These are phyloP conservation scores for Cercis canadensis DNA, from an alignment of 306 rosid species.

Conservation along the genomic window DNA sequence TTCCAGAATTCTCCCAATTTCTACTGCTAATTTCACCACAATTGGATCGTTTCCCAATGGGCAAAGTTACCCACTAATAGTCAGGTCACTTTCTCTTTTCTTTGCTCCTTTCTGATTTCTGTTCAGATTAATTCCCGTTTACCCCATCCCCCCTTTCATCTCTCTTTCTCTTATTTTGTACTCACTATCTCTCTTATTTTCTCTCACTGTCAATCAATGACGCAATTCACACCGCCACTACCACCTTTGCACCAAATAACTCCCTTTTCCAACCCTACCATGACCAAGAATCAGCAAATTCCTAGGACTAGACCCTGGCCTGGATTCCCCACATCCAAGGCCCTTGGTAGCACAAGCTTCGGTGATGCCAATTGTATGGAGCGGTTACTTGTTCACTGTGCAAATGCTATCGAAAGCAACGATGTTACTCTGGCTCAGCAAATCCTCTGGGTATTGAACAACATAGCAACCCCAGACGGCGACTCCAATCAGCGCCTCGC, in stretches of 20 bases:
- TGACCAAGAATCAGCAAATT: slow-evolving; percentile 66
- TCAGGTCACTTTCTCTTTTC: slow-evolving; percentile 67
- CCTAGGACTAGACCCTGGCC: slow-evolving; percentile 71
- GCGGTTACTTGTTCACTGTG: slow-evolving; percentile 84
- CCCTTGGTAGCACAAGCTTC: slow-evolving; percentile 44
- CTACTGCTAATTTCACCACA: slow-evolving; percentile 24
- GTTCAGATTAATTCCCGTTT: slow-evolving; percentile 14
- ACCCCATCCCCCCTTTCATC: neutral
- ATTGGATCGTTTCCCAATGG: slow-evolving; percentile 43
- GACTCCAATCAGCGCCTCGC: slow-evolving; percentile 90
- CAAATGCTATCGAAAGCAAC: slow-evolving; percentile 82
- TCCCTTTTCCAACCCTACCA: slow-evolving; percentile 49
- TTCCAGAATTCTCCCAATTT: slow-evolving; percentile 27
- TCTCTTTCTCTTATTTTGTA: neutral
- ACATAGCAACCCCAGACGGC: slow-evolving; percentile 86
- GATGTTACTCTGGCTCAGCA: slow-evolving; percentile 89
- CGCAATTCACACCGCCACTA: slow-evolving; percentile 67
- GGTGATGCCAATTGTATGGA: slow-evolving; percentile 94
- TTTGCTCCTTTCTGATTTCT: slow-evolving; percentile 27
- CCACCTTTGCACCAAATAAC: slow-evolving; percentile 55
- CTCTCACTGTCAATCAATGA: slow-evolving; percentile 44
- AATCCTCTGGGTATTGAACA: slow-evolving; percentile 93
- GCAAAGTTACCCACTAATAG: slow-evolving; percentile 49
- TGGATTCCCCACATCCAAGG: slow-evolving; percentile 69
- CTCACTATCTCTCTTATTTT: neutral